Base-by-base conservation (phyloP, 83 land plant species). In the Diphasiastrum complanatum region DNA sequence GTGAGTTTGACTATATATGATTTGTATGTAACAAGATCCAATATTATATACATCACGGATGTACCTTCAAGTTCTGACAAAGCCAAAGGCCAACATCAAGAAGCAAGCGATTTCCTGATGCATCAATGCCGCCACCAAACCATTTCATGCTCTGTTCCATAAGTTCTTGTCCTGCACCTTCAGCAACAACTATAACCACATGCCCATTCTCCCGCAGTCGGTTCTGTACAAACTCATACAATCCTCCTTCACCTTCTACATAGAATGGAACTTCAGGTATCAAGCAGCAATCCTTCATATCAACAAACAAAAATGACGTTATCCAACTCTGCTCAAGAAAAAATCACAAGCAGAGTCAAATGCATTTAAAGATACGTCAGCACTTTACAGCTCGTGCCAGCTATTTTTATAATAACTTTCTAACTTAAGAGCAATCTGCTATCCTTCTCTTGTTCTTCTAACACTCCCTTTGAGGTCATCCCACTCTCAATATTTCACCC, bases 101-200 rank as follows among this genome's bases (percentile, higher is more conserved):
- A 12, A 84, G 80, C 12, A 81, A 63, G 37, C 72, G 69, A 69
- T 84, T 87, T 59, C 89, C 85, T 30, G 93, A 84, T 36, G 83
- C 78, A 75, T 78, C 61, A 33, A 57, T 47, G 27, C 29, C 40
- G 68, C 51, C 73, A 11, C 71, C 55, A 5, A 45, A 3, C n/a
- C 47, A 28, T 12, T 43, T 51, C 47, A 65, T 40, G 27, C 68
- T 62, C 57, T 84, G 76, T 16, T 74, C 71, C 22, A 87, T 66
- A n/a, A 87, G 80, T 18, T 84, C 89, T 53, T 87, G 85, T 5
- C 93, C 93, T 26, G 93, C 93, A 47, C 95, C 95, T 70, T 88
- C 95, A n/a, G 95, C 90, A 16, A 88, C 75, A 36, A 88, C 95
- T 33, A 87, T 70, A 41, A 87, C 89, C 83, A 85, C 77, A 63